Percentiles rank a stretch among this genome's conserved stretches.
Conservation (phyloP, 306 rosid genomes). For the Lotus japonicus region DNA sequence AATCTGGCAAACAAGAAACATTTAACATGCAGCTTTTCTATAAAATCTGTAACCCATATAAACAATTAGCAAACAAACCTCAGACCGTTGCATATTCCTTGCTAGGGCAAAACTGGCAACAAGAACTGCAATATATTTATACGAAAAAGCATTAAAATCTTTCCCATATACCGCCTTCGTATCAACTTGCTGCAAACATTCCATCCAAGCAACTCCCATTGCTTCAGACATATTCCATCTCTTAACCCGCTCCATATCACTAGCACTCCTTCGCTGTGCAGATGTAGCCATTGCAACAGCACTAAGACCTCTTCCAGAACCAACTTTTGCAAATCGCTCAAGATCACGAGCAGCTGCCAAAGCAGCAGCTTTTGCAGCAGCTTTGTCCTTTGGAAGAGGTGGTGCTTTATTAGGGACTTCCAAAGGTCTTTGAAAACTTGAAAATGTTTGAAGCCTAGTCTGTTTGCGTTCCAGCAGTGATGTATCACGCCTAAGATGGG, state of each 20-base stretch:
- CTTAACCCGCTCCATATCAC: conserved; percentile 82
- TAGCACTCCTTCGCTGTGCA: conserved; percentile 81
- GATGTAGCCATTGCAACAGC: conserved; percentile 99
- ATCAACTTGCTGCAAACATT: conserved; percentile 92
- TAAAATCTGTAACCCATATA: conserved; percentile 7
- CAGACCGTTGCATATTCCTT: conserved; percentile 94
- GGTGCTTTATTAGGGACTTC: conserved; percentile 57
- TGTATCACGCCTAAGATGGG: conserved; percentile 73
- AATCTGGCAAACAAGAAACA: conserved; percentile 47
- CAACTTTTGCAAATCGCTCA: conserved; percentile 82
- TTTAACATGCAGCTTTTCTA: conserved; percentile 24
- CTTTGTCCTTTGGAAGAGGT: conserved; percentile 87
- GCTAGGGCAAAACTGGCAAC: conserved; percentile 99
- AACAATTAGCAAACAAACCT: conserved; percentile 52
- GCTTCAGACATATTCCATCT: conserved; percentile 94
- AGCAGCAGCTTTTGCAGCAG: conserved; percentile 98
- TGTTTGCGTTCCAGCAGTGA: conserved; percentile 83
- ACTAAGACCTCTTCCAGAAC: conserved; percentile 98
- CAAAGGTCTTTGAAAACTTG: conserved; percentile 83
- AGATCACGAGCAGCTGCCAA: conserved; percentile 98
- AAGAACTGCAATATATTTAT: conserved; percentile 90
- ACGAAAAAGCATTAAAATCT: conserved; percentile 88
- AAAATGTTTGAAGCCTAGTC: conserved; percentile 73
- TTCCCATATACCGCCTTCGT: conserved; percentile 90
- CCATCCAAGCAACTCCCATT: conserved; percentile 99